These are phyloP conservation scores for Sphaerulina musiva DNA, from an alignment of 2,329 filamentous ascomycete species.

Conservation along the genomic window DNA sequence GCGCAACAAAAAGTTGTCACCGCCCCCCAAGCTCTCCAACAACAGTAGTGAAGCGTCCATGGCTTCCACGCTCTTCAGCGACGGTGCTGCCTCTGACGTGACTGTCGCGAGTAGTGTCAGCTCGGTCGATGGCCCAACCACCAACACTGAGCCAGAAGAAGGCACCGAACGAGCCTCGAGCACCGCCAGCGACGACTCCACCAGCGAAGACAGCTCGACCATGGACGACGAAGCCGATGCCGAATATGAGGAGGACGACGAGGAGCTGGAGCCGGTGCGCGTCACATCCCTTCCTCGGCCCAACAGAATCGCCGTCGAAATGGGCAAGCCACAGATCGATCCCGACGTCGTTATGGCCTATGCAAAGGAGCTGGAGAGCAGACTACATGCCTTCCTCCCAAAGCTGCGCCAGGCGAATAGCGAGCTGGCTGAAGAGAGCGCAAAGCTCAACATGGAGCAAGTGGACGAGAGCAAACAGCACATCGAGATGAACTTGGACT, in stretches of 20 bases:
- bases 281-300: background rate
- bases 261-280: background rate
- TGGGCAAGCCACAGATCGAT: conserved; percentile 15
- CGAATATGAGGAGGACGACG: conserved; percentile 17
- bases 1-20: background rate
- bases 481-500: conserved; percentile 34
- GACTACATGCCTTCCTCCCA: conserved; percentile 30
- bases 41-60: background rate
- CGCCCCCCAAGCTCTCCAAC: background rate
- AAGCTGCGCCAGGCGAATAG: conserved; percentile 30
- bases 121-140: background rate
- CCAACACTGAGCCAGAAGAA: background rate
- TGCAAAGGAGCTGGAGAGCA: conserved; percentile 23
- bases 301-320: background rate
- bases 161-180: background rate
- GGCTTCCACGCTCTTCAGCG: background rate
- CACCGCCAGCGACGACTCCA: background rate
- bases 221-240: conserved; percentile 8
- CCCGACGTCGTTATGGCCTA: conserved; percentile 10
- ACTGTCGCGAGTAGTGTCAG: background rate
- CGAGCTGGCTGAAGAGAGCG: conserved; percentile 22
- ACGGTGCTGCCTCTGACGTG: background rate
- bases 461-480: conserved; percentile 30
- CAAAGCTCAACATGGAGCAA: conserved; percentile 29
- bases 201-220: background rate